A percentile compares a stretch with the other conserved stretches of the same genome.
Evolutionary conservation across 768 basidiomycete genomes (phyloP).

Genomic region (Naganishia vaughanmartiniae): DNA sequence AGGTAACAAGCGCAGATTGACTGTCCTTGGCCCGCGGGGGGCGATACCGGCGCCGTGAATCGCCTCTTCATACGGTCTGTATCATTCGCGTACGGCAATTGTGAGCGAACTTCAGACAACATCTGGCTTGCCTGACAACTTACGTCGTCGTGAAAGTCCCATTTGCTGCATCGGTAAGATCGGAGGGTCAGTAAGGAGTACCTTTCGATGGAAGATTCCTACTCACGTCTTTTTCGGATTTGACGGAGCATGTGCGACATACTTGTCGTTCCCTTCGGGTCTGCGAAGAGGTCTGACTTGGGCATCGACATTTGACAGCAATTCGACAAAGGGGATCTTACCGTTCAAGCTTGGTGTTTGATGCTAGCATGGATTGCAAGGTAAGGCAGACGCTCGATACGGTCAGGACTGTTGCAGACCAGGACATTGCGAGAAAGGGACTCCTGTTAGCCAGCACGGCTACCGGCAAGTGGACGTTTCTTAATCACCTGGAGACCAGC

Average conservation of each 20-base stretch:
- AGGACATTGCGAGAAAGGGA: no score
- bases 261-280: conserved; percentile 51
- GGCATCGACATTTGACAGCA: background rate
- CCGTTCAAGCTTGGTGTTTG: conserved; percentile 50
- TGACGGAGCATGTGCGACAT: conserved; percentile 49
- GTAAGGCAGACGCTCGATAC: conserved; percentile 51
- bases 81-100: background rate
- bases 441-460: background rate
- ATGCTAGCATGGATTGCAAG: conserved; percentile 53
- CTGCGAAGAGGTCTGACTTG: conserved; percentile 20
- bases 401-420: conserved; percentile 44
- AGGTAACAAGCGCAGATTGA: background rate
- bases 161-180: conserved; percentile 26
- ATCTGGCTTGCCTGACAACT: conserved; percentile 21
- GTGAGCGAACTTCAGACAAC: background rate
- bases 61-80: background rate
- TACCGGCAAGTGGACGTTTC: background rate
- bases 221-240: conserved; percentile 50
- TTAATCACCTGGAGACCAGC: conserved; percentile 44
- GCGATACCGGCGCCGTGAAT: background rate
- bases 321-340: conserved; percentile 28
- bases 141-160: conserved; percentile 53
- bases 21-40: background rate
- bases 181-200: background rate
- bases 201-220: no score